Percentiles rank a stretch among this genome's conserved stretches.
phyloP scores from a whole-genome alignment of 345 rosid species.

The Abelmoschus esculentus region DNA sequence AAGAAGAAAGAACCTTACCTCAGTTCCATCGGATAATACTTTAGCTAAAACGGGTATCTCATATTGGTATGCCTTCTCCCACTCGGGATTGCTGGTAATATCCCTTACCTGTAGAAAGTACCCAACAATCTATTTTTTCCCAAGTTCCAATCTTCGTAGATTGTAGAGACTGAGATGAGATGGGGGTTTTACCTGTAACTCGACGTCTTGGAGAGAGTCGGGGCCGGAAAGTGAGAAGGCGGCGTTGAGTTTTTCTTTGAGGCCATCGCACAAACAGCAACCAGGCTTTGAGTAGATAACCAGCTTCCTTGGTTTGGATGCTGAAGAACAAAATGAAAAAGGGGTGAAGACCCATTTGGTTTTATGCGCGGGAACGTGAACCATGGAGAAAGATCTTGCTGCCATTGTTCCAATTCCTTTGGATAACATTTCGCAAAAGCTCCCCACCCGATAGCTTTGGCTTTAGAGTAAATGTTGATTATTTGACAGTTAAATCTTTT shows the following conservation, averaged over 20 bases:
- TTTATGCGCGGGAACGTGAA: slow-evolving; percentile 17
- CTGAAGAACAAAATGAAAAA: slow-evolving; percentile 27
- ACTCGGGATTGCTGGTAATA: slow-evolving; percentile 62
- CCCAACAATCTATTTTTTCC: not conserved
- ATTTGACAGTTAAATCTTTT: no score
- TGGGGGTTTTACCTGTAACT: slow-evolving; percentile 41
- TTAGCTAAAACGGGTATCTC: slow-evolving; percentile 77
- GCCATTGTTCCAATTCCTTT: slow-evolving; percentile 11
- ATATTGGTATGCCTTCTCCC: slow-evolving; percentile 75
- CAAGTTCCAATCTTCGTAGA: not conserved
- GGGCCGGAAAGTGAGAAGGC: slow-evolving; percentile 64
- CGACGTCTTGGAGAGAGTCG: slow-evolving; percentile 59
- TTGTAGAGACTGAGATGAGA: not conserved
- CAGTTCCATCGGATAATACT: slow-evolving; percentile 55
- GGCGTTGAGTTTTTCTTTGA: slow-evolving; percentile 80
- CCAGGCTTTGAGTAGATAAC: slow-evolving; percentile 83
- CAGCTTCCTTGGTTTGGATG: slow-evolving; percentile 34
- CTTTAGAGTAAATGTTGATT: not conserved
- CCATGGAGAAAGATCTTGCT: slow-evolving; percentile 22
- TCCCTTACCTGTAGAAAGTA: slow-evolving; percentile 47
- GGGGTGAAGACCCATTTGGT: slow-evolving; percentile 26
- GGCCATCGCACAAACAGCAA: slow-evolving; percentile 92
- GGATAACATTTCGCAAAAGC: not conserved
- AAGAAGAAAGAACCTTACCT: slow-evolving; percentile 29
- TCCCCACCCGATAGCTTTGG: not conserved